A percentile compares a stretch with the other conserved stretches of the same genome.
These are phyloP conservation scores for Aureobasidium sp. DNA, from an alignment of 2,329 filamentous ascomycete genomes.

Conservation along the genomic window DNA sequence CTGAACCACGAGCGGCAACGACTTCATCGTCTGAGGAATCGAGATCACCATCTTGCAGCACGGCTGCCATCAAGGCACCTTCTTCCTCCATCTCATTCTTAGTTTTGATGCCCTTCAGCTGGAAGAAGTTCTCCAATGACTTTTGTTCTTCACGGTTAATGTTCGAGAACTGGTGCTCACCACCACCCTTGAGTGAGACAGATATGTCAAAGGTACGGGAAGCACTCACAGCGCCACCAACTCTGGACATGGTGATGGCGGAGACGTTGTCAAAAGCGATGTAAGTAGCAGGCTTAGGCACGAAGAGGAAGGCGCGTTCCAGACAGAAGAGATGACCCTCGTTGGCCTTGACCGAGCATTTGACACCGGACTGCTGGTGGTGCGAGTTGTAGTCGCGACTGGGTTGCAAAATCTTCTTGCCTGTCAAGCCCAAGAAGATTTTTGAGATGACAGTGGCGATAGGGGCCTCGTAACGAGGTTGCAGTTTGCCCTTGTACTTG, in stretches of 20 bases:
- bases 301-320: slow-evolving; percentile 98
- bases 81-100: slow-evolving; percentile 99
- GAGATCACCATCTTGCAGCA: slow-evolving; percentile 72
- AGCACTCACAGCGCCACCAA: slow-evolving; percentile 87
- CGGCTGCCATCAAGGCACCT: slow-evolving; percentile 61
- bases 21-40: slow-evolving; percentile 73
- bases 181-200: slow-evolving; percentile 81
- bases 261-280: slow-evolving; percentile 91
- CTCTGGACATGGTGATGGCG: slow-evolving; percentile 89
- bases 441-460: slow-evolving; percentile 90
- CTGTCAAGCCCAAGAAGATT: slow-evolving; percentile 88
- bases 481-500: slow-evolving; percentile 84
- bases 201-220: slow-evolving; percentile 97
- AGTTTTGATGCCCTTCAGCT: slow-evolving; percentile 85
- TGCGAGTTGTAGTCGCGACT: slow-evolving; percentile 93
- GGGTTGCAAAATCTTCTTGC: slow-evolving; percentile 90
- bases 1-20: slow-evolving; percentile 73
- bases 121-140: slow-evolving; percentile 95
- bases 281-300: slow-evolving; percentile 95
- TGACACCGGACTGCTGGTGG: slow-evolving; percentile 89
- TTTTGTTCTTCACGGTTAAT: slow-evolving; percentile 98
- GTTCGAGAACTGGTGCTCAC: slow-evolving; percentile 95
- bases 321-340: slow-evolving; percentile 95
- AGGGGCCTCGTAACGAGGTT: slow-evolving; percentile 85
- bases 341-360: slow-evolving; percentile 99